Evolutionary conservation across 179 eudicot species (phyloP).

Genomic region (Beta lomatogona): DNA sequence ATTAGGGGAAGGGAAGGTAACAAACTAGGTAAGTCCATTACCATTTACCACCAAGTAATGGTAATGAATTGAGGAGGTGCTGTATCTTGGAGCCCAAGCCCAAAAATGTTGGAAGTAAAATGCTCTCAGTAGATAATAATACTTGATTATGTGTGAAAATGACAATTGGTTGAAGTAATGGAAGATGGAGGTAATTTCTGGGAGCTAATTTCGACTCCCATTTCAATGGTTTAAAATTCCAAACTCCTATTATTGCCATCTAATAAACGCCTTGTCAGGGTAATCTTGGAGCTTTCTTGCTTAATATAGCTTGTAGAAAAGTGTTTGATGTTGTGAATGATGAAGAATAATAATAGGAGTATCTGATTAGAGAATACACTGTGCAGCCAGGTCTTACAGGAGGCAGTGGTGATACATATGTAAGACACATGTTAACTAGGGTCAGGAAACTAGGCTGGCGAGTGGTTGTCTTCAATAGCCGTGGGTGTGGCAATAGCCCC

Average conservation of each 20-base stretch:
- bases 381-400: constrained; percentile 98
- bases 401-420: constrained; percentile 86
- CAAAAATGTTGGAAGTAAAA: no score
- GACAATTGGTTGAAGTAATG: no score
- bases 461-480: constrained; percentile 85
- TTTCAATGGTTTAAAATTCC: background rate
- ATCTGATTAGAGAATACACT: background rate
- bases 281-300: background rate
- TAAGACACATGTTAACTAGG: constrained; percentile 77
- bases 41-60: no score
- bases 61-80: no score
- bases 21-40: no score
- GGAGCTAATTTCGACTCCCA: background rate
- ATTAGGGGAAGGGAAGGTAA: no score
- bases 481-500: constrained; percentile 87
- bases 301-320: background rate
- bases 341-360: background rate
- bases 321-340: background rate
- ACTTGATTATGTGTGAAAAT: no score
- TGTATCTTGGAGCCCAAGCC: no score
- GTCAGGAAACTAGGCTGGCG: constrained; percentile 83
- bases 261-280: background rate
- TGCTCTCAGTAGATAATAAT: no score
- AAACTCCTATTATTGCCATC: background rate
- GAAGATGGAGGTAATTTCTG: background rate